Conservation (phyloP, 2,329 filamentous ascomycete species). For the Pseudogymnoascus pannorum region DNA sequence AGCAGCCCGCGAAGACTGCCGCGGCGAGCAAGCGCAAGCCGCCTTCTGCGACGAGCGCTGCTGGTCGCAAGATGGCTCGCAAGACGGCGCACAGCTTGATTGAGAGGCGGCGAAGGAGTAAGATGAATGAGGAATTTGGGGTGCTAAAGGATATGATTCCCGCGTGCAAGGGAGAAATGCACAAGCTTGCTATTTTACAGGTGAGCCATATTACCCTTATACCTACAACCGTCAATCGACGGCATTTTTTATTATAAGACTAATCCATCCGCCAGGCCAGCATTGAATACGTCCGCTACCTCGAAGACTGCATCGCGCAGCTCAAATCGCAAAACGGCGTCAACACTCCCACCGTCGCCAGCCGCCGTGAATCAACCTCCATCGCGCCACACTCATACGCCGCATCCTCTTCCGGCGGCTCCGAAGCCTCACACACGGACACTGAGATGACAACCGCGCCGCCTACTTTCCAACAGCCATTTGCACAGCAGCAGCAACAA, state of each 20-base stretch:
- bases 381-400: conserved; percentile 28
- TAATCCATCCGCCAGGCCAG: conserved; percentile 56
- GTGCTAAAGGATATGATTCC: conserved; percentile 93
- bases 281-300: conserved; percentile 91
- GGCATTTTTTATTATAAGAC: conserved; percentile 11
- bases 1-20: conserved; percentile 18
- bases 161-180: conserved; percentile 94
- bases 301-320: conserved; percentile 79
- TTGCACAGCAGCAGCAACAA: not conserved
- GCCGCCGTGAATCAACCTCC: conserved; percentile 25
- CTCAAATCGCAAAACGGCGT: conserved; percentile 52
- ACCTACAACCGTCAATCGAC: not conserved
- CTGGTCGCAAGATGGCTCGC: conserved; percentile 87
- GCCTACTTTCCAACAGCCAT: not conserved
- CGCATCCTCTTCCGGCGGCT: conserved; percentile 16
- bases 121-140: conserved; percentile 98
- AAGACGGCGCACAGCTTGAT: conserved; percentile 97
- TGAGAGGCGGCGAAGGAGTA: conserved; percentile 79
- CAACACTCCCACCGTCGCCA: conserved; percentile 19
- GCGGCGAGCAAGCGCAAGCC: conserved; percentile 63
- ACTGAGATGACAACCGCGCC: not conserved
- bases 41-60: conserved; percentile 66
- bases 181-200: conserved; percentile 92
- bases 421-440: not conserved
- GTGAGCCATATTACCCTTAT: conserved; percentile 40